These are phyloP conservation scores for Tetracentron sinense DNA, from an alignment of 164 flowering plant species.

Conservation along the genomic window DNA sequence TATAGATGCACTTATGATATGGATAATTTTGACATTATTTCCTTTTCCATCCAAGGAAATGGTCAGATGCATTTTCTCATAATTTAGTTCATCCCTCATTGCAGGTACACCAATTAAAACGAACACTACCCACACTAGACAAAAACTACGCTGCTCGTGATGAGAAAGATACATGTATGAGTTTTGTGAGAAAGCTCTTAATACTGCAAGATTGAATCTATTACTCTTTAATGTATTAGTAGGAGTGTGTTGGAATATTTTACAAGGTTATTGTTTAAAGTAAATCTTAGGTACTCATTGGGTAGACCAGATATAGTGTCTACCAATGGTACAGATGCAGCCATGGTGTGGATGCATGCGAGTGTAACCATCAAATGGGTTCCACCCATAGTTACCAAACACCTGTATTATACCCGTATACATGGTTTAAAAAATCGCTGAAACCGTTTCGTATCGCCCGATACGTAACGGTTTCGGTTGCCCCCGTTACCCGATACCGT, in stretches of 20 bases:
- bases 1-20: too few relatives aligned
- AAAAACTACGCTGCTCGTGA: slow-evolving; percentile 69
- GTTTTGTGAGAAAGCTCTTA: slow-evolving; percentile 1
- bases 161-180: slow-evolving; percentile 64
- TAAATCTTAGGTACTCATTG: background rate
- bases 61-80: background rate
- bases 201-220: background rate
- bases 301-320: background rate
- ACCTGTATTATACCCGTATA: too few relatives aligned
- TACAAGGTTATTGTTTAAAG: too few relatives aligned
- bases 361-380: background rate
- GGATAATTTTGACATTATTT: too few relatives aligned
- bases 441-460: too few relatives aligned
- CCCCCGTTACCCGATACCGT: too few relatives aligned
- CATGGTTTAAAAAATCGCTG: too few relatives aligned
- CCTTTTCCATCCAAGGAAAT: background rate
- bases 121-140: slow-evolving; percentile 52
- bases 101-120: slow-evolving; percentile 58
- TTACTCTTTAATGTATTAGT: background rate
- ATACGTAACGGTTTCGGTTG: too few relatives aligned
- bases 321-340: background rate
- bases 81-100: background rate
- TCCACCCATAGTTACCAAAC: too few relatives aligned
- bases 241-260: background rate
- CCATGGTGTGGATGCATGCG: background rate